Evolutionary conservation across 306 rosid species (phyloP), one percentile per base, ranked within the genome.

Genomic region (Ziziphus jujuba): DNA sequence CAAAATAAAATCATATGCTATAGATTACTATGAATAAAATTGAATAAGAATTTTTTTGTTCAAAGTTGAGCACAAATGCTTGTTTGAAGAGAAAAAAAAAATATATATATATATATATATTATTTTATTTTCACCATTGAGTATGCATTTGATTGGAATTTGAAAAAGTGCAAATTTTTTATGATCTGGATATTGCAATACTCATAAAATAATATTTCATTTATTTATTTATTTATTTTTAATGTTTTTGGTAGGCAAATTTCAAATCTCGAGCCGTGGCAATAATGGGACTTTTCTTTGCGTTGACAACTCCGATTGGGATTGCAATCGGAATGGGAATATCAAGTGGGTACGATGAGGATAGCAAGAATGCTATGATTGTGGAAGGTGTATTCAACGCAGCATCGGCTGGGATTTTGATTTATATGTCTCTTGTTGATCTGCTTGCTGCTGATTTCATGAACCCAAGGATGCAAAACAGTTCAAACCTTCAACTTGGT

Each of bases 351-450:
- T 86, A 89, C 2, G 21, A 80, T 8, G 96, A 86, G 24, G 78
- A 69, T 8, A 84, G 86, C 60, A 45, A 80, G 31, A 72, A 75
- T 0, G 91, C 89, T 0, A 80, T 84, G 11, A 89, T 86, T 1
- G 70, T 82, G 8, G 85, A 84, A 77, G 96, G 89, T 8, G 1
- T 75, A 4, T 72, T 86, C 9, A 76, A 84, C 35, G 86, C 89
- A 12, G 85, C 91, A 9, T 84, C 91, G 0, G 74, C 89, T 9
- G 96, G 89, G 16, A 81, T 89, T 4, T 72, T 86, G 45, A 84
- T 86, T 7, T 88, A 85, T 7, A 88, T 85, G 91, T 56, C 95
- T 0, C 86, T 85, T 9, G 89, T 88, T 31, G 82, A 78, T 73
- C 54, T 78, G 5, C 52, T 78, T 35, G 79, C 82, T 0, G 79